Evolutionary conservation across 257 asterid genomes (phyloP).

Genomic region (Petunia axillaris): DNA sequence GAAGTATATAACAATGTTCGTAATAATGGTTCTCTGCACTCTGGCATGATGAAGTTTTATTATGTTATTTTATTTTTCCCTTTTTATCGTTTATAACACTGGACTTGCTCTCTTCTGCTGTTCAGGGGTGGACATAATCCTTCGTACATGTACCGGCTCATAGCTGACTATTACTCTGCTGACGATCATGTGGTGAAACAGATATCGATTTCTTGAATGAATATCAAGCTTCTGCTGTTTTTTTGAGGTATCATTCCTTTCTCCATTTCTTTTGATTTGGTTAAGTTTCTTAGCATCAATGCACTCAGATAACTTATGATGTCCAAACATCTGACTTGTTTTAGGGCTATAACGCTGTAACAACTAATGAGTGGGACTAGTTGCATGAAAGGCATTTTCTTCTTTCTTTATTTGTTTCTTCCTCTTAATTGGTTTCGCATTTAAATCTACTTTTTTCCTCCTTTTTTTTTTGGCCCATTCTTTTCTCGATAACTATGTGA

Average conservation of each 20-base stretch:
- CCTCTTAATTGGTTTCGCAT: neutral
- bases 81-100: constrained; percentile 17
- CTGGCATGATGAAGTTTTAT: neutral
- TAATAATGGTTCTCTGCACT: neutral
- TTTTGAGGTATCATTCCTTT: constrained; percentile 33
- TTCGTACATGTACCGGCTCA: constrained; percentile 90
- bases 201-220: constrained; percentile 64
- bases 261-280: neutral
- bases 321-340: constrained; percentile 4
- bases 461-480: neutral
- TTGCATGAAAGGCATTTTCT: constrained; percentile 4
- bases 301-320: neutral
- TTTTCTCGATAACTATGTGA: neutral
- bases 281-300: neutral
- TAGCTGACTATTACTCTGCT: constrained; percentile 93
- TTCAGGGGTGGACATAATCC: constrained; percentile 97
- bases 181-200: constrained; percentile 76
- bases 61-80: neutral
- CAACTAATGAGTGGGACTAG: neutral
- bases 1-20: neutral
- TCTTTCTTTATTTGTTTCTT: constrained; percentile 6
- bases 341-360: neutral
- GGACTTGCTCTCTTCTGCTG: constrained; percentile 28
- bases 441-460: neutral
- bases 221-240: constrained; percentile 34